Conservation (phyloP, 2,329 filamentous ascomycete genomes). For the Aspergillus udagawae region DNA sequence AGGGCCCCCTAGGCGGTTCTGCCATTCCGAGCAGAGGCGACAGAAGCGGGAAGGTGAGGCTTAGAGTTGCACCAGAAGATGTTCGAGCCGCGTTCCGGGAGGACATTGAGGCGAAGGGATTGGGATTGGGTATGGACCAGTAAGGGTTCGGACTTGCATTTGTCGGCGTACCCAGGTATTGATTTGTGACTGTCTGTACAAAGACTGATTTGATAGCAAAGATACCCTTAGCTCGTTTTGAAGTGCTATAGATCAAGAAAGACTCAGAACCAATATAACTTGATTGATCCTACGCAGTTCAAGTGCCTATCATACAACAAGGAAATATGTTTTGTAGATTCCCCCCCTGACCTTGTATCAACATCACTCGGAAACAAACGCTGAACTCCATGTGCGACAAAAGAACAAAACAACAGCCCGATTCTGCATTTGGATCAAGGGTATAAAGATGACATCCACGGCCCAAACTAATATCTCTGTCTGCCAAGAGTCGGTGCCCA, state of each 20-base stretch:
- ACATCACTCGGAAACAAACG: conserved; percentile 14
- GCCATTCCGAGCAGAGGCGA: conserved; percentile 66
- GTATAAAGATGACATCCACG: conserved; percentile 8
- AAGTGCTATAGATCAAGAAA: background rate
- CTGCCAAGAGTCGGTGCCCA: conserved; percentile 82
- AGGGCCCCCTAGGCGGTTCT: conserved; percentile 26
- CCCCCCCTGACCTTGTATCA: conserved; percentile 6
- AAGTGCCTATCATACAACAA: conserved; percentile 9
- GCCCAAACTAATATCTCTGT: conserved; percentile 61
- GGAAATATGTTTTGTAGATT: conserved; percentile 8
- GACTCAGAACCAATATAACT: background rate
- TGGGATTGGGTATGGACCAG: conserved; percentile 57
- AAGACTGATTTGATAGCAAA: conserved; percentile 1
- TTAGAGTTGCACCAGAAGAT: conserved; percentile 87
- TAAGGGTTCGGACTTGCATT: conserved; percentile 10
- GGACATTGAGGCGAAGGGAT: conserved; percentile 77
- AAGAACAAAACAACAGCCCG: conserved; percentile 8
- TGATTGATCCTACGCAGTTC: background rate
- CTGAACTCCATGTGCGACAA: conserved; percentile 27
- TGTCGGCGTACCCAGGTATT: background rate
- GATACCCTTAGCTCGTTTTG: conserved; percentile 3
- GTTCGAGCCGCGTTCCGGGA: conserved; percentile 82
- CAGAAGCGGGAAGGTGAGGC: conserved; percentile 77
- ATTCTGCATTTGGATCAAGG: conserved; percentile 17
- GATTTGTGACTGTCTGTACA: background rate